These are phyloP conservation scores for Ceratocystis alfenasii DNA, from an alignment of 2,329 filamentous ascomycete species.

Conservation along the genomic window DNA sequence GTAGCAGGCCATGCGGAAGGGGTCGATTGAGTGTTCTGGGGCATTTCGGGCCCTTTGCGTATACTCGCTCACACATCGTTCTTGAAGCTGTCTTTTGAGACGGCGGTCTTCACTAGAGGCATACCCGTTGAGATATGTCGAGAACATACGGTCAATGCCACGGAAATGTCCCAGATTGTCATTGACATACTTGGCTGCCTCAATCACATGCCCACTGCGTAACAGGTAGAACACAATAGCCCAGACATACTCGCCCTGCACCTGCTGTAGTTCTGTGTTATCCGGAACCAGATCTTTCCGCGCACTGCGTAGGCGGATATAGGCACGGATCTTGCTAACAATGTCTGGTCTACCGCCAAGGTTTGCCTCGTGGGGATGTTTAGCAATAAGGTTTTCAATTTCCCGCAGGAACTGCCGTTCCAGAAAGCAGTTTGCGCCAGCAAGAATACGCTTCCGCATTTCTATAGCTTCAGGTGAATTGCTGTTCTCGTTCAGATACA, in stretches of 20 bases:
- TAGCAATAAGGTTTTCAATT: constrained; percentile 64
- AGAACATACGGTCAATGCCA: constrained; percentile 81
- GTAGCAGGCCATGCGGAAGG: constrained; percentile 94
- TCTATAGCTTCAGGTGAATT: constrained; percentile 52
- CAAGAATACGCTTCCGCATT: constrained; percentile 67
- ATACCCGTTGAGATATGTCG: constrained; percentile 76
- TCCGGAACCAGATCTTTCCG: constrained; percentile 78
- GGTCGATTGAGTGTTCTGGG: constrained; percentile 77
- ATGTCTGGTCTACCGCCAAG: constrained; percentile 80
- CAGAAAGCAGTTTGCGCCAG: constrained; percentile 66
- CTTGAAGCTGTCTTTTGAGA: constrained; percentile 66
- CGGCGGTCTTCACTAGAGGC: constrained; percentile 63
- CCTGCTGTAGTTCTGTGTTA: constrained; percentile 65
- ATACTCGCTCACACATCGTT: constrained; percentile 82
- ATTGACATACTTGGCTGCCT: constrained; percentile 78
- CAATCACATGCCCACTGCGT: constrained; percentile 68
- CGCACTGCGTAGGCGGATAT: constrained; percentile 66
- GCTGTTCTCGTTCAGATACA: constrained; percentile 64
- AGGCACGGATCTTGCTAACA: constrained; percentile 83
- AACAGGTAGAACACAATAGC: constrained; percentile 86
- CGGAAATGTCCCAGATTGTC: constrained; percentile 69
- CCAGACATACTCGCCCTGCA: constrained; percentile 80
- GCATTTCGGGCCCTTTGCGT: constrained; percentile 73
- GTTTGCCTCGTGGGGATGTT: constrained; percentile 77
- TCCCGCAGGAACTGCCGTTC: constrained; percentile 71